Evolutionary conservation across 2,329 filamentous ascomycete species (phyloP).

Genomic region (Botryotinia narcissicola): DNA sequence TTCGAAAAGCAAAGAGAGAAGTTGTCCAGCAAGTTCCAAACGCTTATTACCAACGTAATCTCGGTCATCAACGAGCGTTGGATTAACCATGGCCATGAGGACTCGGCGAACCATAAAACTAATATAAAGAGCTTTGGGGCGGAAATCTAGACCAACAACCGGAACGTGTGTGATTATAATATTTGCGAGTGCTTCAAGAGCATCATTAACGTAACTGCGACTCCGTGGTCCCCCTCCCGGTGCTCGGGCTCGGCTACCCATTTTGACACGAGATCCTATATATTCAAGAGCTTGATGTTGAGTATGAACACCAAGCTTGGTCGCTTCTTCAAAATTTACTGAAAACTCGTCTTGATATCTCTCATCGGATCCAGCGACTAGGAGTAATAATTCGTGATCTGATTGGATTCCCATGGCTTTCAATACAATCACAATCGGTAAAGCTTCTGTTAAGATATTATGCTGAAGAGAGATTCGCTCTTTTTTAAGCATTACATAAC

Average conservation of each 20-base stretch:
- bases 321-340: slow-evolving; percentile 91
- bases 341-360: slow-evolving; percentile 93
- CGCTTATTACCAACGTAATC: slow-evolving; percentile 99
- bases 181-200: slow-evolving; percentile 85
- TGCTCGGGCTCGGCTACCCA: slow-evolving; percentile 63
- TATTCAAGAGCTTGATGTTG: slow-evolving; percentile 96
- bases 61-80: slow-evolving; percentile 86
- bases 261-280: slow-evolving; percentile 82
- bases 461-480: slow-evolving; percentile 86
- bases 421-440: slow-evolving; percentile 91
- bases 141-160: slow-evolving; percentile 87
- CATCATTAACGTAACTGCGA: slow-evolving; percentile 85
- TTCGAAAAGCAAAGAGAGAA: slow-evolving; percentile 90
- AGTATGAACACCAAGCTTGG: slow-evolving; percentile 80
- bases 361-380: slow-evolving; percentile 84
- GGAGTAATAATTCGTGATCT: slow-evolving; percentile 89
- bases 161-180: slow-evolving; percentile 94
- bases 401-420: slow-evolving; percentile 93
- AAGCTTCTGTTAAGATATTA: slow-evolving; percentile 87
- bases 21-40: slow-evolving; percentile 88
- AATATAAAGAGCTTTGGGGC: slow-evolving; percentile 94
- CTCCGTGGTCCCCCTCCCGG: slow-evolving; percentile 52
- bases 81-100: slow-evolving; percentile 87
- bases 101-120: slow-evolving; percentile 97
- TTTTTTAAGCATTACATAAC: slow-evolving; percentile 92